Evolutionary conservation across 2,329 filamentous ascomycete species (phyloP).

Genomic region (Trichoderma asperellum): DNA sequence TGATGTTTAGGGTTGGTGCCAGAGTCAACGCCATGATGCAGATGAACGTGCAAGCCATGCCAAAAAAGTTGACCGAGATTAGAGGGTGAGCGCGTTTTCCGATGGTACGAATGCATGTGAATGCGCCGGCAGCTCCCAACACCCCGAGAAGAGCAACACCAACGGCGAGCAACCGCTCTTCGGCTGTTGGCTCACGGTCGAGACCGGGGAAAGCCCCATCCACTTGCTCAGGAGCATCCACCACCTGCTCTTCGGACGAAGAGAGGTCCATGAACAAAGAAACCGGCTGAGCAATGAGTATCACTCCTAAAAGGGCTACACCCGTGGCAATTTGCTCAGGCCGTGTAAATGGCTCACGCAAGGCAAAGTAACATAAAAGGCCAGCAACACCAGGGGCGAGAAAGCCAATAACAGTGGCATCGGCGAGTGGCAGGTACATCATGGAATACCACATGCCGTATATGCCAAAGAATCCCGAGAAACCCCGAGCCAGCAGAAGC

Average conservation of each 20-base stretch:
- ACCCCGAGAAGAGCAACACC: slow-evolving; percentile 76
- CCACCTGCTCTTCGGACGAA: slow-evolving; percentile 31
- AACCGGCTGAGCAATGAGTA: slow-evolving; percentile 78
- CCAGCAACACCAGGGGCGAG: slow-evolving; percentile 78
- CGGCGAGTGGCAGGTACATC: slow-evolving; percentile 80
- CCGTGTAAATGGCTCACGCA: slow-evolving; percentile 76
- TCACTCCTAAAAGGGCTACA: slow-evolving; percentile 75
- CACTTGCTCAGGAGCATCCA: slow-evolving; percentile 27
- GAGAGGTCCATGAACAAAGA: slow-evolving; percentile 52
- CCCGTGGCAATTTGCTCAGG: slow-evolving; percentile 76
- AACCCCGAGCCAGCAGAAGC: slow-evolving; percentile 69
- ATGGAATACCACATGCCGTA: slow-evolving; percentile 71
- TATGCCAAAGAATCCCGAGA: slow-evolving; percentile 76
- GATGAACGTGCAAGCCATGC: slow-evolving; percentile 69
- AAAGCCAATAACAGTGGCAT: slow-evolving; percentile 90
- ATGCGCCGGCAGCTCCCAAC: slow-evolving; percentile 73
- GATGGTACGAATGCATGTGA: slow-evolving; percentile 76
- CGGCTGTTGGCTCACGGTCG: slow-evolving; percentile 54
- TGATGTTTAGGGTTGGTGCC: slow-evolving; percentile 49
- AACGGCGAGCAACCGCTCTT: slow-evolving; percentile 71
- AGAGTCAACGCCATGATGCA: slow-evolving; percentile 63
- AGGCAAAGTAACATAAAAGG: slow-evolving; percentile 75
- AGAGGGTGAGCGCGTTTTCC: slow-evolving; percentile 79
- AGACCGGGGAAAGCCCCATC: slow-evolving; percentile 36
- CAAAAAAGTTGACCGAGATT: slow-evolving; percentile 87